Conservation (phyloP, 495 filamentous ascomycete genomes). For the Tuber melanosporum region DNA sequence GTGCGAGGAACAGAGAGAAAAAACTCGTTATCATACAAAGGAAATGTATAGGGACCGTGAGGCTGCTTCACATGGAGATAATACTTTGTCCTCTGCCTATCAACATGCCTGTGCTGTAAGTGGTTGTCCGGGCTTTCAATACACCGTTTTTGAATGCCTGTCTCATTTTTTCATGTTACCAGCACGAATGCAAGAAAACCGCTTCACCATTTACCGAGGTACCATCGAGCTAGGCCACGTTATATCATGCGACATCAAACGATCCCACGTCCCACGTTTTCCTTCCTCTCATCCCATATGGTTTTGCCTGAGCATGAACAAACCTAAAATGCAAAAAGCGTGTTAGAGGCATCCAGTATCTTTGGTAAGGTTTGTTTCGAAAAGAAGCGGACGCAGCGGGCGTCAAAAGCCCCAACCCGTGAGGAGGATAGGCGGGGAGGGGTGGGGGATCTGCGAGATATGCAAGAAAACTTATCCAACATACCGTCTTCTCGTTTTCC, state of each 20-base stretch:
- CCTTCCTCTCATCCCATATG: conserved; percentile 91
- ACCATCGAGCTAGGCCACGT: conserved; percentile 8
- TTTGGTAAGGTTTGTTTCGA: background rate
- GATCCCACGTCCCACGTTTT: conserved; percentile 84
- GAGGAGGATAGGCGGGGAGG: background rate
- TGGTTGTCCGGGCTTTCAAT: background rate
- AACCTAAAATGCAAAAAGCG: conserved; percentile 36
- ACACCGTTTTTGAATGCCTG: background rate
- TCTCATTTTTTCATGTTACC: background rate
- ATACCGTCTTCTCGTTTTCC: conserved; percentile 98
- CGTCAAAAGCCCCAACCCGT: background rate
- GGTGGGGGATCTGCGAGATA: background rate
- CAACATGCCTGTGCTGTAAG: background rate
- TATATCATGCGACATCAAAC: conserved; percentile 46
- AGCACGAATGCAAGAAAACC: background rate
- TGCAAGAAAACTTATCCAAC: conserved; percentile 32
- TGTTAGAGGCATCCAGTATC: conserved; percentile 5
- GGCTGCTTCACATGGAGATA: background rate
- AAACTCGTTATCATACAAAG: background rate
- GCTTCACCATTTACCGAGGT: background rate
- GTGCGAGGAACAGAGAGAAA: background rate
- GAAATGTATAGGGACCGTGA: background rate
- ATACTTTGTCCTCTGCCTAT: background rate
- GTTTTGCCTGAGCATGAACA: conserved; percentile 93
- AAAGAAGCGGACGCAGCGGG: background rate